Evolutionary conservation across 1,139 yeast species (phyloP).

Genomic region (Zygosaccharomyces sapae): DNA sequence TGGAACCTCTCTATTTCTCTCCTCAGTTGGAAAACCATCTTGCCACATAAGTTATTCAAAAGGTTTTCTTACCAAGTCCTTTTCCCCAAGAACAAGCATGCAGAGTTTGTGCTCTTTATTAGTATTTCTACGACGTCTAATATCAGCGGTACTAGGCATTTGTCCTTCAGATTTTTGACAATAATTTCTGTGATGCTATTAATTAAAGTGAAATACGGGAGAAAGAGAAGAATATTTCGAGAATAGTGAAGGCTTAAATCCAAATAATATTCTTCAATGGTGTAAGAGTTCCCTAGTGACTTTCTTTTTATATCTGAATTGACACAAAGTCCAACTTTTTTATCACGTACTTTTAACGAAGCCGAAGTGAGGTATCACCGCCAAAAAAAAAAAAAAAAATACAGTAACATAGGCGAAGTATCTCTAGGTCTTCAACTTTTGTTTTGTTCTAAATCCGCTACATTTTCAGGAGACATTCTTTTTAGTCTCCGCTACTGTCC

Average conservation of each 20-base stretch:
- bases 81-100: slow-evolving; percentile 55
- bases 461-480: slow-evolving; percentile 18
- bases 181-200: background rate
- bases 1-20: slow-evolving; percentile 5
- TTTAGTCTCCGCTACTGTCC: slow-evolving; percentile 21
- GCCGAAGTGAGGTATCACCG: background rate
- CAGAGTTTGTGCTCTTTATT: slow-evolving; percentile 56
- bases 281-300: too few species aligned
- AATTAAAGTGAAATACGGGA: background rate
- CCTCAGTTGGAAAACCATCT: slow-evolving; percentile 11
- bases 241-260: too few species aligned
- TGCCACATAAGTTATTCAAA: slow-evolving; percentile 57
- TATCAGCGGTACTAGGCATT: slow-evolving; percentile 35
- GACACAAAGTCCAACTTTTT: too few species aligned
- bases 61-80: slow-evolving; percentile 61
- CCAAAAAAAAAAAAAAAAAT: slow-evolving; percentile 1
- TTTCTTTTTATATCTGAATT: too few species aligned
- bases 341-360: too few species aligned
- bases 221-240: background rate
- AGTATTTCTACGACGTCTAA: slow-evolving; percentile 56
- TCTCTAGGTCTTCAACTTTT: slow-evolving; percentile 16
- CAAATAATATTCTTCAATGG: too few species aligned
- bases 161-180: background rate
- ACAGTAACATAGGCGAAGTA: background rate
- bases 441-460: slow-evolving; percentile 9